Evolutionary conservation across 2,329 filamentous ascomycete genomes (phyloP).

Genomic region (Fusarium sp.): DNA sequence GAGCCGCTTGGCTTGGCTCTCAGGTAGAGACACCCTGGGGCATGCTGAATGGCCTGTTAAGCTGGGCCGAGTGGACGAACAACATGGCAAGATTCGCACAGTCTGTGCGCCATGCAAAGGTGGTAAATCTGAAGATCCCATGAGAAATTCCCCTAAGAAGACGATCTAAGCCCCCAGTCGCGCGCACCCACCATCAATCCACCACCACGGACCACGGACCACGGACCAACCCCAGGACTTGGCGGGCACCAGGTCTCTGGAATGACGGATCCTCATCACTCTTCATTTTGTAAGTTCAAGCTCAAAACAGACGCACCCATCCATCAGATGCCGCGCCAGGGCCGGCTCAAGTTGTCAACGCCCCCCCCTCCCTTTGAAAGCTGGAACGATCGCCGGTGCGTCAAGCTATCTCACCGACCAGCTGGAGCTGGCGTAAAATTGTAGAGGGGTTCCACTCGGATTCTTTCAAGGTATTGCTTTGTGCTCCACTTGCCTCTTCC

Average conservation of each 20-base stretch:
- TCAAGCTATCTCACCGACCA: conserved; percentile 40
- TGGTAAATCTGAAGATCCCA: conserved; percentile 32
- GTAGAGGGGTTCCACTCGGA: conserved; percentile 21
- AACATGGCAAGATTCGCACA: conserved; percentile 5
- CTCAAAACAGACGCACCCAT: not conserved
- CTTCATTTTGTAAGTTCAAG: conserved; percentile 6
- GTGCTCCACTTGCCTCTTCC: conserved; percentile 17
- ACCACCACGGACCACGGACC: conserved; percentile 26
- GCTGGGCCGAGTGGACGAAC: not conserved
- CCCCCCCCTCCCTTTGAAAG: conserved; percentile 30
- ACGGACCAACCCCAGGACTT: conserved; percentile 28
- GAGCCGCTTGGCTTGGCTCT: conserved; percentile 17
- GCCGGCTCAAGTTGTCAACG: conserved; percentile 25
- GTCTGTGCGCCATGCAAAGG: conserved; percentile 19
- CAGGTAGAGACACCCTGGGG: conserved; percentile 6
- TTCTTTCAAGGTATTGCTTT: conserved; percentile 10
- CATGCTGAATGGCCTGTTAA: not conserved
- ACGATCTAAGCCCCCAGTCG: conserved; percentile 27
- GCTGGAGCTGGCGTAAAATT: conserved; percentile 28
- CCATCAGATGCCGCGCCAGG: conserved; percentile 23
- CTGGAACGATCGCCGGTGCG: conserved; percentile 35
- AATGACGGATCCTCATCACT: conserved; percentile 33
- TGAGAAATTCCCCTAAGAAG: conserved; percentile 33
- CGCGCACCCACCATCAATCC: conserved; percentile 26
- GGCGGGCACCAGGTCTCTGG: conserved; percentile 37